Evolutionary conservation across 495 filamentous ascomycete genomes (phyloP), one percentile per base, ranked within the genome.

Genomic region (Aspergillus affinis): DNA sequence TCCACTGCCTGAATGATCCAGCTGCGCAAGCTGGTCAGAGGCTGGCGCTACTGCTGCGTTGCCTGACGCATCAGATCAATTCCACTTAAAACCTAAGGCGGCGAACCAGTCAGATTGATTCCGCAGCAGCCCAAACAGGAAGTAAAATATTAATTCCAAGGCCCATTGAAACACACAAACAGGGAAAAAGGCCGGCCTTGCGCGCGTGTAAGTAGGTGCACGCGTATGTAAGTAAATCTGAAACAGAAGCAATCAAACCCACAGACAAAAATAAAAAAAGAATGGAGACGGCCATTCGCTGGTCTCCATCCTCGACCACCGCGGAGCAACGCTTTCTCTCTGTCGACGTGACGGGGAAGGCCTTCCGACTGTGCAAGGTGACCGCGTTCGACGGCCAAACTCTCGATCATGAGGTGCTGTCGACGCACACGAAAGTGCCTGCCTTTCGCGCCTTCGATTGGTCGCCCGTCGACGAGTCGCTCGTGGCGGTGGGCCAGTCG

Each of bases 371-470:
- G 20, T 94, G 92, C 70, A 84, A 85, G 62, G 84, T 94, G 10
- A 86, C 82, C 4, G 79, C 81, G 2, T 80, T 86, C 63, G 82
- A 84, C 26, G 75, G 78, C 49, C 82, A 78, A 6, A 71, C 70
- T 7, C 78, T 95, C 44, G 79, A 86, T 36, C 91, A 88, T 77
- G 78, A 87, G 58, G 84, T 85, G 51, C 65, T 91, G 3, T 84
- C 86, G 9, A 89, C 88, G 44, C 86, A 91, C 62, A 84, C 85
- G 61, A 90, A 92, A 65, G 83, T 97, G 18, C 92, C 92, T n/a
- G 80, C 84, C 8, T 88, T 96, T 67, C 91, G 88, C 53, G 91
- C 93, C 27, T 97, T 96, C 74, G 94, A 98, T 77, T 98, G 95
- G 94, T 96, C 95, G 0, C 88, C 90, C 10, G 79, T 81, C 18